Base-by-base conservation (phyloP, 2,329 filamentous ascomycete species). In the Fusarium gaditjirri region DNA sequence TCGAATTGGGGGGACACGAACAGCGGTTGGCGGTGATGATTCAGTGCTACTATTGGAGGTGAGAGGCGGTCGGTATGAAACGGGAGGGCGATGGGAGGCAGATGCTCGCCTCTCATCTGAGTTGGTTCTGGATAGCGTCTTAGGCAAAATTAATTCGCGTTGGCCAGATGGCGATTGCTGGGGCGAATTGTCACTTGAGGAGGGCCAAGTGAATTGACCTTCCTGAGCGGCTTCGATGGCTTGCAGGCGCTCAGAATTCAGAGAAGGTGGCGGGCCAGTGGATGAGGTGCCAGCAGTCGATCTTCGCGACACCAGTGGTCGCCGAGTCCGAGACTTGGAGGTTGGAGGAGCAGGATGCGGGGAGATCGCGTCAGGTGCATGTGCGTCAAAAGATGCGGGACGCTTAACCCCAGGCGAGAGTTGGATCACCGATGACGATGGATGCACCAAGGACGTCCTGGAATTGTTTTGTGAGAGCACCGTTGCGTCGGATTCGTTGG, bases 1-100 rank as follows among this genome's bases (percentile, higher is more conserved):
- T 60, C 88, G 85, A 76, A 89, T 89, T 12, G 87, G 87, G 21
- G 87, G 86, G 43, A 89, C 83, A 52, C 83, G 82, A 65, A 81
- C 80, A 33, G 81, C 79, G 17, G 77, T 75, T 47, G 80, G 76
- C 49, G 80, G 77, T 36, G 71, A 71, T 41, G 78, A 69, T 65
- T 84, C 81, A 55, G 75, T 74, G 65, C 75, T 76, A 61, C 75
- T 73, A 46, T 41, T 71, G 33, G 69, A 75, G 65, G 73, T 79
- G 57, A 78, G 76, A 50, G 82, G 83, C 31, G 82, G 81, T 72
- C 83, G 86, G 79, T 86, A 88, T 27, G 87, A 88, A 64, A 87
- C 80, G 27, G 87, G 87, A 31, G 77, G 87, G 80, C 80, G 83
- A 78, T 78, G 82, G 66, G 72, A 80, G 77, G 78, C 76, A 76